These are phyloP conservation scores for Paramecium tetraurelia DNA, from an alignment of 73 alveolate species.

Conservation along the genomic window DNA sequence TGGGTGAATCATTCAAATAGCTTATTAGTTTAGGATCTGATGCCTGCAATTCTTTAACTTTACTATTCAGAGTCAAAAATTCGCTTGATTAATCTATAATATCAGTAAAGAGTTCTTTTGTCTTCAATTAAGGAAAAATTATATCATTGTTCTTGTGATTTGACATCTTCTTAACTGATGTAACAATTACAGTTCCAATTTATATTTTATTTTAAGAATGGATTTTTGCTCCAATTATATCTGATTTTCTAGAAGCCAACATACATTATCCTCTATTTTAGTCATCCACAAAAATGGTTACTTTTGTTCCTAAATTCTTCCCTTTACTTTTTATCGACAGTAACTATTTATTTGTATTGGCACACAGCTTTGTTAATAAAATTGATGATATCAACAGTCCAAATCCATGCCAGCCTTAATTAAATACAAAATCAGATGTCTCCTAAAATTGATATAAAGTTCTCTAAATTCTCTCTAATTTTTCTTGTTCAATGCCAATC, in stretches of 20 bases:
- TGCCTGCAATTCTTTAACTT: background rate
- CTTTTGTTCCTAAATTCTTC: background rate
- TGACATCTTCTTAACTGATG: background rate
- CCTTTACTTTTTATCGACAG: background rate
- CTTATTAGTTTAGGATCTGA: background rate
- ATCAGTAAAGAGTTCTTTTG: background rate
- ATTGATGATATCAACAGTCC: background rate
- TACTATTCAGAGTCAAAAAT: background rate
- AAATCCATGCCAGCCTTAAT: conserved; percentile 2
- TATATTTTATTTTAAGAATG: background rate
- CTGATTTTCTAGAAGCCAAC: background rate
- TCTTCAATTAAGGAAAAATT: background rate
- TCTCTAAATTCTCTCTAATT: background rate
- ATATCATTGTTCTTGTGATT: background rate
- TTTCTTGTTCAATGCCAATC: background rate
- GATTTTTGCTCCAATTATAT: background rate
- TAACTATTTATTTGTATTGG: background rate
- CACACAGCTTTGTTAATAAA: background rate
- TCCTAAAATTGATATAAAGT: background rate
- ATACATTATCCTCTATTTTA: background rate
- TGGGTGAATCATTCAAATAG: background rate
- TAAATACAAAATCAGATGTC: background rate
- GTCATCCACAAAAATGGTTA: background rate
- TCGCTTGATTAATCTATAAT: background rate
- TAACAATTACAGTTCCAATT: background rate